A percentile compares a stretch with the other conserved stretches of the same genome.
phyloP scores from a whole-genome alignment of 352 stramenopile genomes.

The Peronospora destructor region DNA sequence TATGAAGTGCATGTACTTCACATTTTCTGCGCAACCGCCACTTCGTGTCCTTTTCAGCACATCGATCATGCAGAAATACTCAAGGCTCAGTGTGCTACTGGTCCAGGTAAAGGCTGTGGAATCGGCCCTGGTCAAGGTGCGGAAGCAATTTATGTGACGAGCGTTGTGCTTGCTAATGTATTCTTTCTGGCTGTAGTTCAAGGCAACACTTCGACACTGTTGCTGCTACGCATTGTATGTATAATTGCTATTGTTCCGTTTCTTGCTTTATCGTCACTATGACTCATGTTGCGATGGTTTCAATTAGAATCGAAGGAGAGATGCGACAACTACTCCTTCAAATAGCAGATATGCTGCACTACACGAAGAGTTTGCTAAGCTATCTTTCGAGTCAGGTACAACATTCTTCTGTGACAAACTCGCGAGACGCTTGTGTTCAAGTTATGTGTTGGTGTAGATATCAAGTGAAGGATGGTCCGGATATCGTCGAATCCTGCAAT shows the following conservation, averaged over 20 bases:
- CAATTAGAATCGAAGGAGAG: constrained; percentile 33
- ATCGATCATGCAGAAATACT: constrained; percentile 59
- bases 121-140: constrained; percentile 47
- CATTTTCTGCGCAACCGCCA: constrained; percentile 40
- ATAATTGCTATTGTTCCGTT: neutral
- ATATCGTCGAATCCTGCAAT: constrained; percentile 12
- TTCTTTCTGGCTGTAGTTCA: constrained; percentile 36
- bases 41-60: constrained; percentile 56
- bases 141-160: neutral
- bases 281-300: neutral
- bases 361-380: constrained; percentile 53
- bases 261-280: neutral
- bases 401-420: constrained; percentile 5
- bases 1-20: constrained; percentile 53
- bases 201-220: constrained; percentile 45
- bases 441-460: constrained; percentile 16
- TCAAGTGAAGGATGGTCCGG: constrained; percentile 23
- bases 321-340: constrained; percentile 42
- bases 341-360: constrained; percentile 70
- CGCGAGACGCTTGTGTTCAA: constrained; percentile 2
- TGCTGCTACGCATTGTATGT: constrained; percentile 42
- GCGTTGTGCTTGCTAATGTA: constrained; percentile 1
- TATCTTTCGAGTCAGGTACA: constrained; percentile 66
- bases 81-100: constrained; percentile 42
- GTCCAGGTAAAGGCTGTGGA: constrained; percentile 65